Conservation (phyloP, 805 yeast species). For the Yarrowia sp. region DNA sequence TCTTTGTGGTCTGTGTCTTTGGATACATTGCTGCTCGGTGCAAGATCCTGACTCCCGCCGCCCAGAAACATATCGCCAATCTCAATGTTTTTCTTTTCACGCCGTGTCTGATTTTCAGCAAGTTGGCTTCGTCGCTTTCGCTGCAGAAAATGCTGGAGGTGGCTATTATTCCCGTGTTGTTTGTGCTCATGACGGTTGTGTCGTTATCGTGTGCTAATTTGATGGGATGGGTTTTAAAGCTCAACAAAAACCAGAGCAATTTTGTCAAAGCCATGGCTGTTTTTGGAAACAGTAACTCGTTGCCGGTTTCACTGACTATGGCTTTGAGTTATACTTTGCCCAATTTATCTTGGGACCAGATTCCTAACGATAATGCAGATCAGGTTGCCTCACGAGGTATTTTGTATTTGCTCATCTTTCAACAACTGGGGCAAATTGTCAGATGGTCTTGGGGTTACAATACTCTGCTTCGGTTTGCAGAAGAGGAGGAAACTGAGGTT, state of each 20-base stretch:
- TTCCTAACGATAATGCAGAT: constrained; percentile 53
- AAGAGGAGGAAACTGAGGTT: not conserved
- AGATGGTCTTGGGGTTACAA: constrained; percentile 76
- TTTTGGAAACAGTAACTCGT: constrained; percentile 91
- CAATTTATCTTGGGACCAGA: constrained; percentile 55
- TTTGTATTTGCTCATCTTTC: constrained; percentile 58
- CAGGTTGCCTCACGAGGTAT: constrained; percentile 62
- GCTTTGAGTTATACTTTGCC: constrained; percentile 64
- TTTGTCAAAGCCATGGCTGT: constrained; percentile 97
- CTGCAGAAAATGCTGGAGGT: constrained; percentile 76
- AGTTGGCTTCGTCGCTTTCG: constrained; percentile 65
- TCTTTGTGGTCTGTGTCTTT: constrained; percentile 77
- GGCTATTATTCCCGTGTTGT: constrained; percentile 79
- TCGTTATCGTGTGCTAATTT: constrained; percentile 62
- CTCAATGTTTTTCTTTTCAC: constrained; percentile 91
- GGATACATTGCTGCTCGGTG: constrained; percentile 82
- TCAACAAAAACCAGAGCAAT: constrained; percentile 76
- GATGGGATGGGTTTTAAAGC: constrained; percentile 51
- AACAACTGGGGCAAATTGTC: constrained; percentile 64
- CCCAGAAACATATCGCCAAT: constrained; percentile 73
- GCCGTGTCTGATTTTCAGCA: constrained; percentile 89
- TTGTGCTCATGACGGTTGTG: constrained; percentile 75
- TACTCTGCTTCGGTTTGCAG: constrained; percentile 43
- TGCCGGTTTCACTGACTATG: constrained; percentile 85
- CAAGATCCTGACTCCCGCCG: constrained; percentile 64